Percentiles rank a stretch among this genome's conserved stretches.
Conservation (phyloP, 2,329 filamentous ascomycete species). For the Emmonsia crescens region DNA sequence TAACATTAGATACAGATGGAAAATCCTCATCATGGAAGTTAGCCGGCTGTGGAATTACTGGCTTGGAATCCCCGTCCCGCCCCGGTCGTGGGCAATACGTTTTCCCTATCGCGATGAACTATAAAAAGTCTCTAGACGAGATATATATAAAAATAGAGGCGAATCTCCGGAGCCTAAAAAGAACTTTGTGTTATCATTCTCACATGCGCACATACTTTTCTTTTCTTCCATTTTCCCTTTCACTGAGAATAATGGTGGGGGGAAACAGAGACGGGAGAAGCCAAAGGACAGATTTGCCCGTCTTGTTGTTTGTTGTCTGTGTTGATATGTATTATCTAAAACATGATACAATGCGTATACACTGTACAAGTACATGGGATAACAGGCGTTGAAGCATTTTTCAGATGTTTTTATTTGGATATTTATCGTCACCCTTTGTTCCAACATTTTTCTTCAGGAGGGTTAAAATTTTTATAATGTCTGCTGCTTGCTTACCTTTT, state of each 20-base stretch:
- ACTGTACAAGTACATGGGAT: background rate
- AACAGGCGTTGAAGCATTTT: background rate
- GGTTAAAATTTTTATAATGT: background rate
- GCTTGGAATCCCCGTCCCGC: constrained; percentile 50
- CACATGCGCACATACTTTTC: background rate
- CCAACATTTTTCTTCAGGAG: background rate
- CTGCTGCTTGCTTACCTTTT: background rate
- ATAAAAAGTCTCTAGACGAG: constrained; percentile 12
- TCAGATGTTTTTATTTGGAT: background rate
- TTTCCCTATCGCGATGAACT: constrained; percentile 37
- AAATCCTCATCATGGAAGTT: constrained; percentile 45
- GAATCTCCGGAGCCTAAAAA: background rate
- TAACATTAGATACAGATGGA: constrained; percentile 30
- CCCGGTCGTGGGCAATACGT: constrained; percentile 45
- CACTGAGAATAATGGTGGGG: background rate
- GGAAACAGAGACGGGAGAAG: background rate
- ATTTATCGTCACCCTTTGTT: background rate
- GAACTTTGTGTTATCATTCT: background rate
- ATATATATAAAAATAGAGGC: background rate
- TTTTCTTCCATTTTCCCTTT: background rate
- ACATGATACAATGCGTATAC: background rate
- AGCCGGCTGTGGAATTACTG: constrained; percentile 50
- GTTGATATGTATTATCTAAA: background rate
- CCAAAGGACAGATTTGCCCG: too few relatives aligned
- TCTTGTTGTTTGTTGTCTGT: background rate